A percentile compares a stretch with the other conserved stretches of the same genome.
Evolutionary conservation across 2,329 filamentous ascomycete genomes (phyloP).

Genomic region (Xylariaceae sp.): DNA sequence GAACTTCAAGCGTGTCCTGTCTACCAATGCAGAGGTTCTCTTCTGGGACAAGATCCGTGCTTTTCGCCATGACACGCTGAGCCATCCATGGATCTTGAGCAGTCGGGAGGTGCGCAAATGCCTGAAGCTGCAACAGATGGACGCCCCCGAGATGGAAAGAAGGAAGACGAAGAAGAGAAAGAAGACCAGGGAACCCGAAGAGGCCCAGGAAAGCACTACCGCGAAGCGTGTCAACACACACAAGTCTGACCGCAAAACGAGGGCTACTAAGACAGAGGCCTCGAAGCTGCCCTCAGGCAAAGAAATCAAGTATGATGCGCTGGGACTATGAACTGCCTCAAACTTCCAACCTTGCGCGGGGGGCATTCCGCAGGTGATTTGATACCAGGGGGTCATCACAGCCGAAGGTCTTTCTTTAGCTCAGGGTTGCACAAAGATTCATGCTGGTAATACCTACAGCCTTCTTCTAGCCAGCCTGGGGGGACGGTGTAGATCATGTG

Average conservation of each 20-base stretch:
- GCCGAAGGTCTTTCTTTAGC: too few species aligned
- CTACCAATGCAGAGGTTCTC: constrained; percentile 51
- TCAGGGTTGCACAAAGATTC: too few species aligned
- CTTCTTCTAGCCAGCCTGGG: too few species aligned
- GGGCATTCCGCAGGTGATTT: too few species aligned
- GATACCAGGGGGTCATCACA: too few species aligned
- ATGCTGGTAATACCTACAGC: too few species aligned
- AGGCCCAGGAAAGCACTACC: constrained; percentile 1
- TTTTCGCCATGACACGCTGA: constrained; percentile 47
- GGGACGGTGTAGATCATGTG: too few species aligned
- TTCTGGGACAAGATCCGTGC: constrained; percentile 52
- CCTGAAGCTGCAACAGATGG: constrained; percentile 40
- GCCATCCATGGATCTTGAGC: constrained; percentile 50
- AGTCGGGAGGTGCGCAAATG: constrained; percentile 45
- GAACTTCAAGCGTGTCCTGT: constrained; percentile 42
- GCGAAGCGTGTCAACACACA: too few species aligned
- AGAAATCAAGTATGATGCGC: constrained; percentile 29
- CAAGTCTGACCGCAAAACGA: too few species aligned
- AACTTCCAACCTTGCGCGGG: too few species aligned
- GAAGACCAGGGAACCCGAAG: constrained; percentile 1
- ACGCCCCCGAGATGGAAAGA: constrained; percentile 20
- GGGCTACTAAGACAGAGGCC: constrained; percentile 16
- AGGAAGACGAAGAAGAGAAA: constrained; percentile 16
- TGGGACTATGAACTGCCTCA: constrained; percentile 31
- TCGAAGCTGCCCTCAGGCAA: constrained; percentile 11